Base-by-base conservation (phyloP, 2,329 filamentous ascomycete species). In the Mycosphaerella sp. region DNA sequence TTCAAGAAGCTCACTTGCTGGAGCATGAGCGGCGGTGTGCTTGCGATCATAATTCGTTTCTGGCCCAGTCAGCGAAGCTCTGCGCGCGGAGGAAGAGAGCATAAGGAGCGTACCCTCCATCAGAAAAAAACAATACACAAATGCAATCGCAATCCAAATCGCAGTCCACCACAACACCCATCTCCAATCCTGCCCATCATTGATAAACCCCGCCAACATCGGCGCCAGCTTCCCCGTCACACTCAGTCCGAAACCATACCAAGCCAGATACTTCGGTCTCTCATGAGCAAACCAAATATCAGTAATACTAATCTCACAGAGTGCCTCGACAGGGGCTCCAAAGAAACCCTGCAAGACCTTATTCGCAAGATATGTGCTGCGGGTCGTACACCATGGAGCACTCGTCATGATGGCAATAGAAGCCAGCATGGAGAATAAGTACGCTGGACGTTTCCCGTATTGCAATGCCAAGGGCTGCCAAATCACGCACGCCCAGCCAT, bases 61-160 rank as follows among this genome's bases (percentile, higher is more conserved):
- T 63, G 42, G 4, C 5, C 9, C 2, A 41, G 21, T 41, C 12
- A 44, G 36, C 37, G 21, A 28, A 14, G n/a, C 2, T 10, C 9
- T 6, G 9, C 13, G 10, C 9, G 1, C 4, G 34, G 21, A 21
- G 21, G 21, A 21, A 21, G 21, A 1, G 5, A 4, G n/a, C 13
- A n/a, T 6, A 32, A 14, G 13, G 17, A 9, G 8, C 39, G n/a
- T 12, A 54, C 52, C 52, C 62, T 82, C 79, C 71, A 81, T 75
- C 60, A 77, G 74, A 58, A 82, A 76, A 66, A 80, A 81, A 2
- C 78, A 66, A 54, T 79, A 72, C n/a, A 81, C 58, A 35, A 77
- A 74, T 4, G 66, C 70, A 2, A 74, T 64, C 1, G 67, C 77
- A 2, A 68, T 64, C 56, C 82, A 72, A 17, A 82, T 80, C 2